Conservation (phyloP, 495 filamentous ascomycete genomes). For the Aspergillus coremiiformis region DNA sequence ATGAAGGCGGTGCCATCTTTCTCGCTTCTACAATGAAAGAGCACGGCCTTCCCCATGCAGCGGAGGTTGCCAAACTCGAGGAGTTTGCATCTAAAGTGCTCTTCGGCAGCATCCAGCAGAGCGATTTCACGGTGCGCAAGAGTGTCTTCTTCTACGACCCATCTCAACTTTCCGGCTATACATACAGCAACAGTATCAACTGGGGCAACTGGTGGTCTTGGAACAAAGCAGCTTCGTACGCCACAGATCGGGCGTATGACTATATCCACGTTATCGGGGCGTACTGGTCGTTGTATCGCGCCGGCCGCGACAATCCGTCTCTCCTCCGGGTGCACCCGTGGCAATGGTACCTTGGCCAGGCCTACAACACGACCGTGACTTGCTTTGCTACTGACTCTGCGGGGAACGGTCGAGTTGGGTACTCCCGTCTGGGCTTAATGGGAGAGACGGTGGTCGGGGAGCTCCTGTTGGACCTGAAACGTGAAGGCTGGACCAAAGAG, state of each 20-base stretch:
- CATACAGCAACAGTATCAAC: conserved; percentile 28
- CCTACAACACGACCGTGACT: conserved; percentile 28
- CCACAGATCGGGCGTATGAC: conserved; percentile 41
- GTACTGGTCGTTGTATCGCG: conserved; percentile 47
- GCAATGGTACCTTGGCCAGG: conserved; percentile 44
- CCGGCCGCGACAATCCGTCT: conserved; percentile 32
- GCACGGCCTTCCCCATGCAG: conserved; percentile 30
- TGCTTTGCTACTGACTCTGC: conserved; percentile 10
- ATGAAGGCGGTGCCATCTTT: conserved; percentile 45
- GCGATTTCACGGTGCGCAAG: conserved; percentile 37
- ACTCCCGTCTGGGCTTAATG: conserved; percentile 40
- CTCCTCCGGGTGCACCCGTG: conserved; percentile 28
- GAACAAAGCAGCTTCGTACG: conserved; percentile 34
- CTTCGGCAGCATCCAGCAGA: conserved; percentile 32
- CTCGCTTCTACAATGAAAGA: conserved; percentile 44
- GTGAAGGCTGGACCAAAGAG: conserved; percentile 31
- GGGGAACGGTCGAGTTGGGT: conserved; percentile 24
- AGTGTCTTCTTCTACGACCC: conserved; percentile 47
- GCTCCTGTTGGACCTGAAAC: conserved; percentile 37
- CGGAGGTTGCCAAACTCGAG: conserved; percentile 41
- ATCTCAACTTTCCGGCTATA: conserved; percentile 24
- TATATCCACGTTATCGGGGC: conserved; percentile 45
- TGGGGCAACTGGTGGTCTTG: conserved; percentile 37
- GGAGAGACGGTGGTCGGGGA: conserved; percentile 46
- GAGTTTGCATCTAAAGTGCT: conserved; percentile 37